Percentiles rank a stretch among this genome's conserved stretches.
Evolutionary conservation across 371 early-diverging fungal species (phyloP).

Genomic region (Batkoa obscura): DNA sequence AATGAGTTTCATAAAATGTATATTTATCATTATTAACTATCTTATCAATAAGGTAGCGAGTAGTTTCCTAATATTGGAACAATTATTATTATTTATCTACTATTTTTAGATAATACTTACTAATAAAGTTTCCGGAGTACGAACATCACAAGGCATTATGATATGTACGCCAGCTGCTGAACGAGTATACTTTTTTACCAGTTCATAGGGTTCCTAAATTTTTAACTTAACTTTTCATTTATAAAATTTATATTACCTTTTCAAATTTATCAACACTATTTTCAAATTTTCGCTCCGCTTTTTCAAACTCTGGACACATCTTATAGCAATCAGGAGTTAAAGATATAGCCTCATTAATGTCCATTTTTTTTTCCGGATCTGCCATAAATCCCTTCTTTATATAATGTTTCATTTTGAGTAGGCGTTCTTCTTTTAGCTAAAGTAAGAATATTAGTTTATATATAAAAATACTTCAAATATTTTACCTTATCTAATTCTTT

Average conservation of each 20-base stretch:
- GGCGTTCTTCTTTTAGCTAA: too few species aligned
- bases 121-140: conserved; percentile 48
- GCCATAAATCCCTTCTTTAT: too few species aligned
- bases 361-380: too few species aligned
- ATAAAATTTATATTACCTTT: conserved; percentile 19
- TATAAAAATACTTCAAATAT: too few species aligned
- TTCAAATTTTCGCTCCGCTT: conserved; percentile 66
- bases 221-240: neutral
- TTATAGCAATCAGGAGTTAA: conserved; percentile 62
- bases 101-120: conserved; percentile 16
- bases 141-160: conserved; percentile 74
- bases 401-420: too few species aligned
- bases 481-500: too few species aligned
- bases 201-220: conserved; percentile 21
- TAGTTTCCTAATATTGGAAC: conserved; percentile 23
- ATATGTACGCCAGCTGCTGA: conserved; percentile 78
- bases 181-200: conserved; percentile 72
- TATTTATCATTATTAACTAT: conserved; percentile 30
- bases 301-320: conserved; percentile 84
- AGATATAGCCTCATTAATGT: too few species aligned
- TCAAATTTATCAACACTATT: conserved; percentile 53
- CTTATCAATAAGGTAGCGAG: conserved; percentile 56
- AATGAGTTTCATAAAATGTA: conserved; percentile 42
- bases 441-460: too few species aligned
- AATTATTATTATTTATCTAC: too few species aligned